These are phyloP conservation scores for Phialemonium atrogriseum DNA, from an alignment of 2,329 filamentous ascomycete species.

Conservation along the genomic window DNA sequence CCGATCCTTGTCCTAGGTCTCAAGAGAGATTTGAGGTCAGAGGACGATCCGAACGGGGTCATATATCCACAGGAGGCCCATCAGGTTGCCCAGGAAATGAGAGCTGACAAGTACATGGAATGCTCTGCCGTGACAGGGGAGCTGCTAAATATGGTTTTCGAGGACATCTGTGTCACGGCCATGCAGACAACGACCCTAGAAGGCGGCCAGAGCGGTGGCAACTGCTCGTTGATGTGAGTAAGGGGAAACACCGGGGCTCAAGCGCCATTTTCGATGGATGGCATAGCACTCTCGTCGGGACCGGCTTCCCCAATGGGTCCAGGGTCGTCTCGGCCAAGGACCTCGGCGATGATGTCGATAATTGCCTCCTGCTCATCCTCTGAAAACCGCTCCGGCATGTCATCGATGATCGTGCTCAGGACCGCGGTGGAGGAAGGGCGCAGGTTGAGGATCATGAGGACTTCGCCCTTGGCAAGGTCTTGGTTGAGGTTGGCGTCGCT, in stretches of 20 bases:
- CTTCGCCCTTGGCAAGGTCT: conserved; percentile 58
- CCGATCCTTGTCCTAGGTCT: conserved; percentile 51
- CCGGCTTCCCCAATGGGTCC: conserved; percentile 22
- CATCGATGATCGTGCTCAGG: conserved; percentile 57
- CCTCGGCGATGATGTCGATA: conserved; percentile 44
- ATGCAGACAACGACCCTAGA: conserved; percentile 34
- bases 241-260: conserved; percentile 8
- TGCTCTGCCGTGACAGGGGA: conserved; percentile 55
- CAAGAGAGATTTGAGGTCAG: conserved; percentile 51
- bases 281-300: conserved; percentile 20
- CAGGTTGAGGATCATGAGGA: conserved; percentile 61
- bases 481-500: conserved; percentile 31
- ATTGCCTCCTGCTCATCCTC: conserved; percentile 52
- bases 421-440: conserved; percentile 48
- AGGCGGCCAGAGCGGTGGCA: conserved; percentile 47
- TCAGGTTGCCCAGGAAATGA: conserved; percentile 45
- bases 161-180: conserved; percentile 52
- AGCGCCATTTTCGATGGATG: conserved; percentile 26
- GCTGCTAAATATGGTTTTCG: conserved; percentile 47
- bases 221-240: conserved; percentile 42
- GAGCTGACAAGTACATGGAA: conserved; percentile 56
- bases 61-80: conserved; percentile 56
- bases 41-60: conserved; percentile 49
- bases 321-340: conserved; percentile 45
- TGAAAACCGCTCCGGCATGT: conserved; percentile 52